Conservation (phyloP, 2,329 filamentous ascomycete species). For the Nemania bipapillata region DNA sequence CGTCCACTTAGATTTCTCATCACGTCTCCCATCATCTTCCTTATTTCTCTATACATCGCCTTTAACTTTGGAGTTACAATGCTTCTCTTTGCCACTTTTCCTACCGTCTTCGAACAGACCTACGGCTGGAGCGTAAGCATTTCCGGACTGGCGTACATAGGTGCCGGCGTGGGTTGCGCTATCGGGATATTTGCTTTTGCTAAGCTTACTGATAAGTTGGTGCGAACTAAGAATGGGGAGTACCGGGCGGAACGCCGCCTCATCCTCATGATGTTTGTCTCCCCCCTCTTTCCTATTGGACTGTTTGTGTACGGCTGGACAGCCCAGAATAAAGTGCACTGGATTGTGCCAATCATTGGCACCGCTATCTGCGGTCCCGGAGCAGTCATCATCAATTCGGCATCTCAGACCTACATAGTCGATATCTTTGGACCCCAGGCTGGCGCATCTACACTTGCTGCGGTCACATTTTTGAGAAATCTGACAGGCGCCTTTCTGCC, state of each 20-base stretch:
- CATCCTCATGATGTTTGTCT: conserved; percentile 32
- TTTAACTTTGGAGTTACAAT: conserved; percentile 24
- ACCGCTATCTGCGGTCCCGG: conserved; percentile 25
- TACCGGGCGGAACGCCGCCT: neutral
- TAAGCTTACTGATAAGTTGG: conserved; percentile 17
- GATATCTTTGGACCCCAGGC: conserved; percentile 28
- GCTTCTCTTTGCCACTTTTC: conserved; percentile 25
- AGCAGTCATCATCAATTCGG: conserved; percentile 18
- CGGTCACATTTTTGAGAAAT: conserved; percentile 21
- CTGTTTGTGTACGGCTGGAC: conserved; percentile 21
- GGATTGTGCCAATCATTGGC: conserved; percentile 29
- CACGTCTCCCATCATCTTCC: conserved; percentile 18
- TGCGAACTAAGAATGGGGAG: neutral
- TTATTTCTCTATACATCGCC: conserved; percentile 20
- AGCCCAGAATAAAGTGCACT: conserved; percentile 17
- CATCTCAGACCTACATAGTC: conserved; percentile 19
- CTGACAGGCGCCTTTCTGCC: conserved; percentile 23
- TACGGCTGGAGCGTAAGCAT: conserved; percentile 20
- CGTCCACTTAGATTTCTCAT: conserved; percentile 27
- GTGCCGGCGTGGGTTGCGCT: conserved; percentile 18
- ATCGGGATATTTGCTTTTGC: conserved; percentile 20
- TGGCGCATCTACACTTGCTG: conserved; percentile 25
- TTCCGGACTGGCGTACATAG: conserved; percentile 23
- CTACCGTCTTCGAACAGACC: conserved; percentile 4
- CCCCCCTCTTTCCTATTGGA: conserved; percentile 15